A percentile compares a stretch with the other conserved stretches of the same genome.
Conservation (phyloP, 495 filamentous ascomycete genomes). For the Terfezia boudieri region DNA sequence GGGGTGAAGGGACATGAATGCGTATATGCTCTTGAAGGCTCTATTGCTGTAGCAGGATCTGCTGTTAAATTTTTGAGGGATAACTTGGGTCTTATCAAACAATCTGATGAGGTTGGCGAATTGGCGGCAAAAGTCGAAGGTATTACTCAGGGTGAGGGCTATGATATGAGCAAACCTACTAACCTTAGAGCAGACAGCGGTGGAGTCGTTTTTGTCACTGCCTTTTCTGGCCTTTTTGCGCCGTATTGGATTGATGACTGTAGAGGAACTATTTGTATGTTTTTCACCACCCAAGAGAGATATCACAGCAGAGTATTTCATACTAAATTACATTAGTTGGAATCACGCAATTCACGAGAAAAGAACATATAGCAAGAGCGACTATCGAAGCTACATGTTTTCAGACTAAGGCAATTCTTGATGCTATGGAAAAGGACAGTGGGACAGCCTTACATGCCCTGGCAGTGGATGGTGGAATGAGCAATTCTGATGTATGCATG, state of each 20-base stretch:
- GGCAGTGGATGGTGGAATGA: slow-evolving; percentile 87
- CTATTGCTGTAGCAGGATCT: slow-evolving; percentile 71
- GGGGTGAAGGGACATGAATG: slow-evolving; percentile 35
- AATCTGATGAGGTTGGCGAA: slow-evolving; percentile 60
- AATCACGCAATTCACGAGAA: slow-evolving; percentile 75
- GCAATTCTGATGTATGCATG: slow-evolving; percentile 85
- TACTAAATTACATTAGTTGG: slow-evolving; percentile 32
- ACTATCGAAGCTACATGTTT: slow-evolving; percentile 90
- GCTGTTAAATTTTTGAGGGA: slow-evolving; percentile 80
- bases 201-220: slow-evolving; percentile 83
- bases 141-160: slow-evolving; percentile 1
- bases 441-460: slow-evolving; percentile 52
- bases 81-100: slow-evolving; percentile 63
- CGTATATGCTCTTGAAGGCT: slow-evolving; percentile 75
- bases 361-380: slow-evolving; percentile 78
- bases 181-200: slow-evolving; percentile 38
- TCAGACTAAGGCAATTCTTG: slow-evolving; percentile 84
- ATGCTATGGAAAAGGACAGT: slow-evolving; percentile 86
- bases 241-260: slow-evolving; percentile 99
- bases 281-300: neutral
- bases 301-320: neutral
- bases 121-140: slow-evolving; percentile 52
- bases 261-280: slow-evolving; percentile 66
- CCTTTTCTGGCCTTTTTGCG: slow-evolving; percentile 86
- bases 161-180: neutral